Conservation (phyloP, 805 yeast genomes). For the Ogataea henricii region DNA sequence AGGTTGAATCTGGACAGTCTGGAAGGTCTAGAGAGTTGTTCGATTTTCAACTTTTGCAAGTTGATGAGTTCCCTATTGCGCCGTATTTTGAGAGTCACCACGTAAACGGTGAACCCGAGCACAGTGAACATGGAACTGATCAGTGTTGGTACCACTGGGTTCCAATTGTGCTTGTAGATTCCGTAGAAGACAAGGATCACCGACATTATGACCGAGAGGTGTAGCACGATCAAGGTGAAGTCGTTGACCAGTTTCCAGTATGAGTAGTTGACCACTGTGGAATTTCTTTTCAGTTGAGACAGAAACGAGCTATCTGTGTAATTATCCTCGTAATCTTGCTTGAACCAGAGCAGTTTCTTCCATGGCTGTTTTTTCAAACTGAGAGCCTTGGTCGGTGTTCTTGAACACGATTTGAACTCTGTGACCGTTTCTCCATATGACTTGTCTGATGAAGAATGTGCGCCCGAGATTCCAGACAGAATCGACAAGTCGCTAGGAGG, state of each 20-base stretch:
- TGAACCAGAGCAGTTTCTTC: conserved; percentile 83
- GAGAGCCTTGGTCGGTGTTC: background rate
- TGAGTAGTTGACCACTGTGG: conserved; percentile 69
- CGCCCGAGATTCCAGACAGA: background rate
- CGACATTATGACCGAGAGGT: conserved; percentile 61
- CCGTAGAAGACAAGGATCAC: conserved; percentile 72
- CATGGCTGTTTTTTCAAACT: conserved; percentile 47
- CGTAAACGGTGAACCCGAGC: conserved; percentile 38
- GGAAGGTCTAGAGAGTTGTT: conserved; percentile 26
- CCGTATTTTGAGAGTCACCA: conserved; percentile 31
- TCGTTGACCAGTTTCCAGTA: conserved; percentile 68
- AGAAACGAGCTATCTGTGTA: conserved; percentile 82
- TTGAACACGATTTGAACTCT: background rate
- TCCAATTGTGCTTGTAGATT: conserved; percentile 51
- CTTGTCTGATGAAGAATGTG: conserved; percentile 1
- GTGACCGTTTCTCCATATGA: conserved; percentile 4
- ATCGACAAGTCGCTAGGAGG: background rate
- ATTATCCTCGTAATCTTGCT: conserved; percentile 88
- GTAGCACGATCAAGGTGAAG: conserved; percentile 66
- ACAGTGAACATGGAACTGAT: conserved; percentile 38
- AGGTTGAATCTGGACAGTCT: conserved; percentile 19
- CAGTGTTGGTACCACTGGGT: conserved; percentile 45
- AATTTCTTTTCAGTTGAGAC: conserved; percentile 75
- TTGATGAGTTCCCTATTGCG: conserved; percentile 33
- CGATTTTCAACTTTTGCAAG: conserved; percentile 31